Conservation (phyloP, 2,329 filamentous ascomycete genomes). For the Xylariomycetidae sp. region DNA sequence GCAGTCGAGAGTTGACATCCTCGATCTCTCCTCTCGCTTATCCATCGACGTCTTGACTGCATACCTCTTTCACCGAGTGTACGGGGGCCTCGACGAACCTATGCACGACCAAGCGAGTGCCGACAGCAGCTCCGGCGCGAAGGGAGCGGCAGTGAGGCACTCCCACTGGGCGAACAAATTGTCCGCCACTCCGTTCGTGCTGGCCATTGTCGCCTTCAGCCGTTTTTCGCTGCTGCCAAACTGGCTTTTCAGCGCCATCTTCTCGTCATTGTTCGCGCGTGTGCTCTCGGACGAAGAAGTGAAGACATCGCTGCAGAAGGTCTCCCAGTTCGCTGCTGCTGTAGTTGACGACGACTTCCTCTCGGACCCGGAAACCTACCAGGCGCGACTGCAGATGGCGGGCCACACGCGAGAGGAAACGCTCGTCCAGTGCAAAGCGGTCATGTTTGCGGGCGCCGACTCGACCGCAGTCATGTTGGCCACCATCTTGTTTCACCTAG, state of each 20-base stretch:
- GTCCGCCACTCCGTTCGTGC: conserved; percentile 2
- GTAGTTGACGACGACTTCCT: background rate
- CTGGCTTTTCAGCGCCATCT: background rate
- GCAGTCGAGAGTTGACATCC: background rate
- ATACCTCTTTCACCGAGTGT: conserved; percentile 1
- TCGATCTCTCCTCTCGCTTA: conserved; percentile 3
- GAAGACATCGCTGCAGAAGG: background rate
- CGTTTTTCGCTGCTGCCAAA: conserved; percentile 4
- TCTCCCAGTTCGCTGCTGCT: background rate
- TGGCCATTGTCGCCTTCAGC: conserved; percentile 3
- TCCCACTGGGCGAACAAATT: conserved; percentile 1
- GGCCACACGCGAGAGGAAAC: background rate
- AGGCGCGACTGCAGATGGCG: background rate
- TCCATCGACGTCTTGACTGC: conserved; percentile 3
- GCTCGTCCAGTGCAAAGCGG: background rate
- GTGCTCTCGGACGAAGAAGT: background rate
- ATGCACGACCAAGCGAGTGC: background rate
- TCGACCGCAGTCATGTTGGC: background rate
- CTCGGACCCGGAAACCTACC: background rate
- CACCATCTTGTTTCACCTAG: background rate
- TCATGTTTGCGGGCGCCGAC: background rate
- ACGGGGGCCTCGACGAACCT: background rate
- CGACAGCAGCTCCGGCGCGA: background rate
- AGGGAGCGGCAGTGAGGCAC: background rate
- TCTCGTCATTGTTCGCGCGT: background rate